phyloP scores from a whole-genome alignment of 768 basidiomycete species.

The Suillus weaverae region DNA sequence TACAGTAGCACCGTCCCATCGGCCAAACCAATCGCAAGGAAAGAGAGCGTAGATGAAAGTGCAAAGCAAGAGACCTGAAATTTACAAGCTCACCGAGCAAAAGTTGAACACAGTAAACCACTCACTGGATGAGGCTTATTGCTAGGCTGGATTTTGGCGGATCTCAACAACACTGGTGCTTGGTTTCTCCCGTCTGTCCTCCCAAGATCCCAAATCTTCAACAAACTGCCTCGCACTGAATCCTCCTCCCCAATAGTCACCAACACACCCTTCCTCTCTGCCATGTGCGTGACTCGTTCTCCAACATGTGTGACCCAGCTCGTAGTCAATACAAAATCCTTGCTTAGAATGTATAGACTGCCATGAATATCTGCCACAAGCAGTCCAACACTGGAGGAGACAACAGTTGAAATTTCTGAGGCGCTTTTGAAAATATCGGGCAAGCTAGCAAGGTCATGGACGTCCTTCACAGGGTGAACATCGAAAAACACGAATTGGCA shows the following conservation, averaged over 20 bases:
- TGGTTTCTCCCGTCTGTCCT: conserved; percentile 65
- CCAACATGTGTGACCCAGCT: conserved; percentile 81
- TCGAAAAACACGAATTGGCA: conserved; percentile 92
- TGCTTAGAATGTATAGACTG: conserved; percentile 72
- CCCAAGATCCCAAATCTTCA: conserved; percentile 90
- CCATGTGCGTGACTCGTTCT: conserved; percentile 86
- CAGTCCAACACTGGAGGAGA: conserved; percentile 62
- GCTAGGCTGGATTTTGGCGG: conserved; percentile 71
- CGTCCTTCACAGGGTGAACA: conserved; percentile 70
- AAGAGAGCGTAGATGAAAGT: conserved; percentile 71
- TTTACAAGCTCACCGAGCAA: conserved; percentile 3
- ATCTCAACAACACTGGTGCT: conserved; percentile 66
- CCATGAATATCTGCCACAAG: conserved; percentile 87
- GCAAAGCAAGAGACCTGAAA: conserved; percentile 75
- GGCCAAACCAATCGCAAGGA: conserved; percentile 90
- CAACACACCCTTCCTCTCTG: conserved; percentile 75
- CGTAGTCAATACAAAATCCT: conserved; percentile 65
- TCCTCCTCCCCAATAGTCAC: conserved; percentile 94
- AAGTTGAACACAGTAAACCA: background rate
- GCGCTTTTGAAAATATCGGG: conserved; percentile 81
- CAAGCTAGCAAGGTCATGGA: conserved; percentile 68
- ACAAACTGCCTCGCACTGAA: conserved; percentile 59
- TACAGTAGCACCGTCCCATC: conserved; percentile 93
- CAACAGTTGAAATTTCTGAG: conserved; percentile 71
- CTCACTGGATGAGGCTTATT: conserved; percentile 79